Base-by-base conservation (phyloP, 495 filamentous ascomycete genomes). In the Xylaria nigripes region DNA sequence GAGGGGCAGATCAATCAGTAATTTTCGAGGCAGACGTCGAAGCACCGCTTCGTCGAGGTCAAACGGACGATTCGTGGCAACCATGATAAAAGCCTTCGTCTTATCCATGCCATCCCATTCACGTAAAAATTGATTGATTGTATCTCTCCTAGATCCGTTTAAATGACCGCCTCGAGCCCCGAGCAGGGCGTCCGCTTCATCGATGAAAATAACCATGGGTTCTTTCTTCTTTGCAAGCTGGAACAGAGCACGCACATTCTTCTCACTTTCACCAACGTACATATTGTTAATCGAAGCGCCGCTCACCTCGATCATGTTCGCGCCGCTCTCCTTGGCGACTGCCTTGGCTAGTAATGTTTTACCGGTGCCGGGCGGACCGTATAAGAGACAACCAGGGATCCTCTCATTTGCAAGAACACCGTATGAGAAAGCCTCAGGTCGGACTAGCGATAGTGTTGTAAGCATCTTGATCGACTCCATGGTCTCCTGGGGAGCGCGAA, bases 81-180 rank as follows among this genome's bases (percentile, higher is more conserved):
- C 90, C 94, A 98, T 96, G 67, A 98, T 94, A 69, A 98, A 97
- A 2, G 91, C 89, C 6, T 85, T 86, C 44, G 83, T 76, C 57
- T 89, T 84, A 38, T 82, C 86, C 79, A 98, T 85, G 15, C 94
- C 93, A 60, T 96, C 93, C 93, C 93, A 98, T 68, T 97, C 93
- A n/a, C 89, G 82, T 32, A 98, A 72, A 67, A 97, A 98, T 67
- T 97, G 92, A 57, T 96, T 98, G 71, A 98, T 94, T 43, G 93
- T 84, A 70, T 97, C 93, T 42, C 93, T 82, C 19, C 57, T 50
- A 2, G 50, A 38, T 2, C 43, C 54, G 12, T 46, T 12, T 23
- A 59, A 52, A 63, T 93, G 87, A 12, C 78, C 80, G 40, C 83
- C 78, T 22, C 93, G 82, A 2, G 85, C 81, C 15, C 86, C 84